Evolutionary conservation across 176 grass and related monocot genomes (phyloP).

Genomic region (Oryza australiensis): DNA sequence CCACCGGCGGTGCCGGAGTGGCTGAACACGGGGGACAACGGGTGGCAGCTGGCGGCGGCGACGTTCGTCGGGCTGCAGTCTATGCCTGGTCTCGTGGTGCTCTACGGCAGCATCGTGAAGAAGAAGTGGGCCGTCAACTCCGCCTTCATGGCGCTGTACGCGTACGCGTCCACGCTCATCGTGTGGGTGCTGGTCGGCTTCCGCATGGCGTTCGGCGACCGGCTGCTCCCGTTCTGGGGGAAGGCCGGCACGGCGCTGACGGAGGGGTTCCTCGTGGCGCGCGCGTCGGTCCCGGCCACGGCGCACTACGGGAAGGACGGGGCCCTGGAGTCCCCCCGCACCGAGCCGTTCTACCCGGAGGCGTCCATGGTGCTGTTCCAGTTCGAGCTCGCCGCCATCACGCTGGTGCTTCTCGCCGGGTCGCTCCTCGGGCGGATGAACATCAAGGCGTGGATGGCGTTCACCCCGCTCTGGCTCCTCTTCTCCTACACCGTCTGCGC

Average conservation of each 20-base stretch:
- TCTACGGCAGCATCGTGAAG: slow-evolving; percentile 83
- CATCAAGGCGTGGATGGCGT: slow-evolving; percentile 82
- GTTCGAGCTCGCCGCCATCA: slow-evolving; percentile 70
- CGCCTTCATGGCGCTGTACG: slow-evolving; percentile 85
- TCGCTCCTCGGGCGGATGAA: slow-evolving; percentile 79
- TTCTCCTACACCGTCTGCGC: slow-evolving; percentile 74
- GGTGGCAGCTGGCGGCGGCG: slow-evolving; percentile 68
- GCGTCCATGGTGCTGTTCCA: slow-evolving; percentile 73
- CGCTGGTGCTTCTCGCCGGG: slow-evolving; percentile 72
- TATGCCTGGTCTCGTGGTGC: slow-evolving; percentile 67
- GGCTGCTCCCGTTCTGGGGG: slow-evolving; percentile 73
- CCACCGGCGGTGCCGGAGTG: slow-evolving; percentile 47
- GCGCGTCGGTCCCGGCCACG: slow-evolving; percentile 56
- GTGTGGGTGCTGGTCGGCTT: slow-evolving; percentile 76
- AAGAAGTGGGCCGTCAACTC: slow-evolving; percentile 86
- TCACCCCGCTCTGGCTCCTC: slow-evolving; percentile 67
- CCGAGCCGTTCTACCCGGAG: slow-evolving; percentile 69
- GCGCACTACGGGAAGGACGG: slow-evolving; percentile 45
- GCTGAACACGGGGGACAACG: slow-evolving; percentile 89
- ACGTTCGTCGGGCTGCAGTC: slow-evolving; percentile 74
- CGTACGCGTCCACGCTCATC: slow-evolving; percentile 71
- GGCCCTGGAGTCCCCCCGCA: slow-evolving; percentile 37
- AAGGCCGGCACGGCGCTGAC: slow-evolving; percentile 53
- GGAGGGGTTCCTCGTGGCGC: slow-evolving; percentile 46
- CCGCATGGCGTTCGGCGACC: slow-evolving; percentile 77